These are phyloP conservation scores for Neophaeococcomyces aloes DNA, from an alignment of 2,329 filamentous ascomycete species.

Conservation along the genomic window DNA sequence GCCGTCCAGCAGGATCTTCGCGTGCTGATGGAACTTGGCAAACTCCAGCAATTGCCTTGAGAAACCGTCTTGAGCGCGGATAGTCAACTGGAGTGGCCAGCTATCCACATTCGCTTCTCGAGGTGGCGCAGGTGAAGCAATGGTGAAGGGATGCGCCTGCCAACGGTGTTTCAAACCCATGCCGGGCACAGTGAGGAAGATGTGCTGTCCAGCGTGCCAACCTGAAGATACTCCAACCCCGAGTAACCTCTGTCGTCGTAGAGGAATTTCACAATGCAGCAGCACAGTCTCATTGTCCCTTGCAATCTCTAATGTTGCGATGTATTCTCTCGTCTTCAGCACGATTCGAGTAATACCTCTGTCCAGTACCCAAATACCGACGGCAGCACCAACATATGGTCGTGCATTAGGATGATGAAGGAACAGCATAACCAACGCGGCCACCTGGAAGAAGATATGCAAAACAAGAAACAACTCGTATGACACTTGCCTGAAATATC, in stretches of 20 bases:
- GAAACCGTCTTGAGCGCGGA: constrained; percentile 52
- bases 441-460: constrained; percentile 48
- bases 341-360: constrained; percentile 46
- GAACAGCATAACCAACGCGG: constrained; percentile 47
- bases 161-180: constrained; percentile 43
- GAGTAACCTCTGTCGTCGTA: constrained; percentile 8
- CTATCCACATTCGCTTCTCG: constrained; percentile 21
- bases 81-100: constrained; percentile 44
- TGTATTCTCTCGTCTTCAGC: constrained; percentile 41
- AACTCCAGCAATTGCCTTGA: constrained; percentile 45
- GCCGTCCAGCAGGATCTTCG: constrained; percentile 48
- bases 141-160: constrained; percentile 58
- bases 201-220: constrained; percentile 53
- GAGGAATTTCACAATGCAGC: constrained; percentile 26
- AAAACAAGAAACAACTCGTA: constrained; percentile 53
- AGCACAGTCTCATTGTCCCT: constrained; percentile 48
- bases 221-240: constrained; percentile 34
- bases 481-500: constrained; percentile 48
- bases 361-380: constrained; percentile 49
- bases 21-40: constrained; percentile 36
- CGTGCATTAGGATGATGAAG: constrained; percentile 47
- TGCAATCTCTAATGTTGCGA: constrained; percentile 43
- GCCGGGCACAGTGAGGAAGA: constrained; percentile 51
- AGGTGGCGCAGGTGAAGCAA: constrained; percentile 39
- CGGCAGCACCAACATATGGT: constrained; percentile 43